These are phyloP conservation scores for Gracilaria caudata DNA, from an alignment of 23 red algal genomes.

Conservation along the genomic window DNA sequence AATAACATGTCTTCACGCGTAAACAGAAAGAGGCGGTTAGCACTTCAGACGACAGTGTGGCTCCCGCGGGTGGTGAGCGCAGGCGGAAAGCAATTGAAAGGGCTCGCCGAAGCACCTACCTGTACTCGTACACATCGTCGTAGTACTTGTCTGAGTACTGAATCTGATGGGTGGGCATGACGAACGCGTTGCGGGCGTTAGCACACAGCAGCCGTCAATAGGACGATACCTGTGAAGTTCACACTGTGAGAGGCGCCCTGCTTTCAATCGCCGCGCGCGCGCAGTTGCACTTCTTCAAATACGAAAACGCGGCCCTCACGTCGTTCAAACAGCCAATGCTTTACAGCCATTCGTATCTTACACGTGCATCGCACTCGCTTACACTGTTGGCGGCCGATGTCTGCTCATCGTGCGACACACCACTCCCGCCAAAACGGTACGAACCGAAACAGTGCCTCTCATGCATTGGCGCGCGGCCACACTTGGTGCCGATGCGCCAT, in stretches of 20 bases:
- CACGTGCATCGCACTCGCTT: background rate
- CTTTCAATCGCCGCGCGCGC: background rate
- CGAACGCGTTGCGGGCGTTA: background rate
- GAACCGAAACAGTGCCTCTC: slow-evolving; percentile 6
- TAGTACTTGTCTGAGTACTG: slow-evolving; percentile 99
- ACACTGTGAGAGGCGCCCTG: background rate
- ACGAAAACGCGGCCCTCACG: background rate
- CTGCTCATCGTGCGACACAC: too few species aligned
- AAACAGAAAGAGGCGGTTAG: background rate
- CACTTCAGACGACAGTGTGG: background rate
- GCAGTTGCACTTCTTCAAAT: slow-evolving; percentile 11
- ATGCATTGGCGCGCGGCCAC: slow-evolving; percentile 4
- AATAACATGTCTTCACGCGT: slow-evolving; percentile 86
- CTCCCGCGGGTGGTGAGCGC: background rate
- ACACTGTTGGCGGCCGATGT: background rate
- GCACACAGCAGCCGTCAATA: background rate
- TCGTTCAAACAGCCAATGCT: background rate
- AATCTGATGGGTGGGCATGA: slow-evolving; percentile 94
- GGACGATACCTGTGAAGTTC: background rate
- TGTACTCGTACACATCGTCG: slow-evolving; percentile 96
- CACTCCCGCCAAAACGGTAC: background rate
- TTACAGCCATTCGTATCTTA: background rate
- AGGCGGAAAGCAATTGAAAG: background rate
- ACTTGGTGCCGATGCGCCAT: background rate
- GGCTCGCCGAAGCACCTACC: slow-evolving; percentile 41